Percentiles rank a stretch among this genome's conserved stretches.
phyloP scores from a whole-genome alignment of 768 basidiomycete species.

The Xanthoconium purpureum region DNA sequence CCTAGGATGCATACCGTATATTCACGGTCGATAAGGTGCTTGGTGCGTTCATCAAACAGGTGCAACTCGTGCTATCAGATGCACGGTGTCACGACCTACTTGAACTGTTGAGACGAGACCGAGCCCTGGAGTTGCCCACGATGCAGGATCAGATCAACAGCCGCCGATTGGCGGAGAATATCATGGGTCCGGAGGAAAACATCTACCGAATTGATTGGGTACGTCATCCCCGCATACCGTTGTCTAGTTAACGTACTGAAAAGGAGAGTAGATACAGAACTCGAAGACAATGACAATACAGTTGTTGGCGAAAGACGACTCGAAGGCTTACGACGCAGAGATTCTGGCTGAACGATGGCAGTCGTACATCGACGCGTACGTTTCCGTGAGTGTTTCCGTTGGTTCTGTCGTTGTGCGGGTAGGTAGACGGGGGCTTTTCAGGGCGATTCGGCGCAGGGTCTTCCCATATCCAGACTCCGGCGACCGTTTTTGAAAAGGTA shows the following conservation, averaged over 20 bases:
- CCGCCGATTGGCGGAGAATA: slow-evolving; percentile 64
- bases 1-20: slow-evolving; percentile 75
- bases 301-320: slow-evolving; percentile 76
- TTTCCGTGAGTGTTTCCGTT: slow-evolving; percentile 45
- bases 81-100: slow-evolving; percentile 69
- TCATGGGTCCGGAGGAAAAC: slow-evolving; percentile 73
- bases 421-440: slow-evolving; percentile 24
- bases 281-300: slow-evolving; percentile 69
- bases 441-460: slow-evolving; percentile 57
- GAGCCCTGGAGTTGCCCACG: slow-evolving; percentile 54
- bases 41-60: slow-evolving; percentile 86
- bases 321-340: slow-evolving; percentile 71
- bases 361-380: slow-evolving; percentile 72
- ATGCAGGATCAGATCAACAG: slow-evolving; percentile 71
- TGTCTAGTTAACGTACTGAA: background rate
- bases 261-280: slow-evolving; percentile 51
- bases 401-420: background rate
- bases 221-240: slow-evolving; percentile 15
- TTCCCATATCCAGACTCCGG: slow-evolving; percentile 44
- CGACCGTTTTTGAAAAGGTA: slow-evolving; percentile 69
- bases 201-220: slow-evolving; percentile 83
- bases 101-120: slow-evolving; percentile 67
- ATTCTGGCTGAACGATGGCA: slow-evolving; percentile 78
- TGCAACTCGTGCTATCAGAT: slow-evolving; percentile 69
- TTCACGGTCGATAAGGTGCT: slow-evolving; percentile 95